Conservation (phyloP, 164 flowering plant genomes). For the Pachysandra terminalis region DNA sequence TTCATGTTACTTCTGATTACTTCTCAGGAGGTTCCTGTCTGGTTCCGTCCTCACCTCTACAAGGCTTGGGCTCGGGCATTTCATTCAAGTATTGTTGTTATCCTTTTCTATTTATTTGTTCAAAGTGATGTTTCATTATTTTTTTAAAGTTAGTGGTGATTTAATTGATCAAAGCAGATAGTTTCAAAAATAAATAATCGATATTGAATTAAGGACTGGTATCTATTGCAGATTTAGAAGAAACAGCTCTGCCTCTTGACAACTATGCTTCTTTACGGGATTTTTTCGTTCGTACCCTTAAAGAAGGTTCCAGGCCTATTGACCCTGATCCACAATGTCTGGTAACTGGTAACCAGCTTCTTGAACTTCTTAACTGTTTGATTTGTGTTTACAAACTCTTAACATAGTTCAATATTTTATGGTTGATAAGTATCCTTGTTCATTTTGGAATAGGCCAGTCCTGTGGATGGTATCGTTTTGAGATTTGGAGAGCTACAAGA, state of each 20-base stretch:
- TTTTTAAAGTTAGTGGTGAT: background rate
- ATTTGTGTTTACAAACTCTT: background rate
- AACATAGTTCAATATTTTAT: background rate
- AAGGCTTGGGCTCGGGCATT: constrained; percentile 96
- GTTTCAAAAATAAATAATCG: too few species aligned
- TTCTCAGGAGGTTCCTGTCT: constrained; percentile 72
- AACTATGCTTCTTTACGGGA: constrained; percentile 73
- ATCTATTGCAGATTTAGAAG: constrained; percentile 71
- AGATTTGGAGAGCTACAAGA: constrained; percentile 85
- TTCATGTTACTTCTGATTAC: background rate
- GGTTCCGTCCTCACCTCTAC: constrained; percentile 74
- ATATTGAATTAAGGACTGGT: background rate
- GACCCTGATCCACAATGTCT: constrained; percentile 77
- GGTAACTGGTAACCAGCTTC: constrained; percentile 86
- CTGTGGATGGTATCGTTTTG: constrained; percentile 89
- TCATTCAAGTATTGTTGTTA: constrained; percentile 68
- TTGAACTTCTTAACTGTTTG: constrained; percentile 16
- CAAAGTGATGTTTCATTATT: background rate
- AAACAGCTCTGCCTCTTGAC: constrained; percentile 72
- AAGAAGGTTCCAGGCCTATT: constrained; percentile 83
- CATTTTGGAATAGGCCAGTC: constrained; percentile 61
- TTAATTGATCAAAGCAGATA: background rate
- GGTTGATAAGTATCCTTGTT: background rate
- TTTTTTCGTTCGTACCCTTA: constrained; percentile 71
- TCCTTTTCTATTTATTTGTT: constrained; percentile 3